phyloP scores from a whole-genome alignment of 1,284 basidiomycete genomes.

The Marasmius fiardii region DNA sequence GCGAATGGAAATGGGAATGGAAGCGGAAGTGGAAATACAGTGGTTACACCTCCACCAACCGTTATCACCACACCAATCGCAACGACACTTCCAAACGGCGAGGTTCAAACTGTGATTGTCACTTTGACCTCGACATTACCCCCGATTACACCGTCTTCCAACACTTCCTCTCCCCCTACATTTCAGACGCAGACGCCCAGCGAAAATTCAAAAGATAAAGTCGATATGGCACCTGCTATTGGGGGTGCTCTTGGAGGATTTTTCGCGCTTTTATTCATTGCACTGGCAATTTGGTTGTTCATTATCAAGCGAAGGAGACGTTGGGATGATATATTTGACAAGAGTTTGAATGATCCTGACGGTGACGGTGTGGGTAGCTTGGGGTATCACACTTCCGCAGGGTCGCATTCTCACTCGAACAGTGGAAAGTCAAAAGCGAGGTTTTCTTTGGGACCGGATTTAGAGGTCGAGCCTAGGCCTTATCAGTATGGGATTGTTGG shows the following conservation, averaged over 20 bases:
- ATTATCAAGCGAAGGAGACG: conserved; percentile 40
- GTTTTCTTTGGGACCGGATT: conserved; percentile 23
- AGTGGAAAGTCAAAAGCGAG: conserved; percentile 17
- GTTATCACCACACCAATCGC: conserved; percentile 17
- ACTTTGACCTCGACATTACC: conserved; percentile 26
- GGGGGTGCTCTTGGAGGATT: conserved; percentile 54
- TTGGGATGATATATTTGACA: conserved; percentile 52
- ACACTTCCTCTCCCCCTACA: background rate
- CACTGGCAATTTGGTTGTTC: conserved; percentile 41
- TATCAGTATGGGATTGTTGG: conserved; percentile 55
- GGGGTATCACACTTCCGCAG: background rate
- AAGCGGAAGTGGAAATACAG: background rate
- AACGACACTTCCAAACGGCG: conserved; percentile 32
- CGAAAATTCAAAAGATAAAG: too few species aligned
- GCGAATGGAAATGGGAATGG: background rate
- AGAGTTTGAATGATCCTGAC: conserved; percentile 18
- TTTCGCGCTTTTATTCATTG: conserved; percentile 39
- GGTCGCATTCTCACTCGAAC: background rate
- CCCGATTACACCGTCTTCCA: conserved; percentile 20
- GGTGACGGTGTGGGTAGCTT: background rate
- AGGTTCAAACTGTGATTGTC: conserved; percentile 25
- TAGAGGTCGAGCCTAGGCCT: conserved; percentile 35
- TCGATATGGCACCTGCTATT: conserved; percentile 42
- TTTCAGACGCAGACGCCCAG: too few species aligned
- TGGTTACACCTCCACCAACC: conserved; percentile 15